These are phyloP conservation scores for Cerioporus squamosus DNA, from an alignment of 1,284 basidiomycete species.

Conservation along the genomic window DNA sequence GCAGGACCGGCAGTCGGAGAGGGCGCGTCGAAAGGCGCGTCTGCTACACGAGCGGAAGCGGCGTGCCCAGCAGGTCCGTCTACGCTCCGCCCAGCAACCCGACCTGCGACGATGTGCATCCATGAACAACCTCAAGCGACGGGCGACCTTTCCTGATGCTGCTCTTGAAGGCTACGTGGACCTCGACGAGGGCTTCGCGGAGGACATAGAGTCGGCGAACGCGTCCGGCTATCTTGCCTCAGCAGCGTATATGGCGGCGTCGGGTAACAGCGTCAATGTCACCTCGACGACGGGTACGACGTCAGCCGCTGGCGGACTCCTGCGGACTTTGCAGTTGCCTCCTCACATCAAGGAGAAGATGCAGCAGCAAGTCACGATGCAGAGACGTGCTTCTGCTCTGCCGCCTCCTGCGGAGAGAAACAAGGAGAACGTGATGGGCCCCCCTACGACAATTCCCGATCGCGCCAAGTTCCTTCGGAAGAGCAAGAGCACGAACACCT, in stretches of 20 bases:
- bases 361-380: slow-evolving; percentile 67
- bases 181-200: slow-evolving; percentile 46
- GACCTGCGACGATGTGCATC: slow-evolving; percentile 80
- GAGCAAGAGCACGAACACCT: slow-evolving; percentile 78
- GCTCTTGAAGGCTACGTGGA: slow-evolving; percentile 45
- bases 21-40: slow-evolving; percentile 43
- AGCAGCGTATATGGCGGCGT: slow-evolving; percentile 81
- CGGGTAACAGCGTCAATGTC: slow-evolving; percentile 93
- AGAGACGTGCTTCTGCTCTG: slow-evolving; percentile 50
- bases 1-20: slow-evolving; percentile 49
- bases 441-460: slow-evolving; percentile 62
- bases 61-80: slow-evolving; percentile 39
- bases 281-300: slow-evolving; percentile 89
- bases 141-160: slow-evolving; percentile 39
- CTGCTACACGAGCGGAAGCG: slow-evolving; percentile 42
- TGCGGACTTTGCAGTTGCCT: slow-evolving; percentile 52
- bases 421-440: slow-evolving; percentile 62
- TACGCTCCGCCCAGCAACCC: slow-evolving; percentile 44
- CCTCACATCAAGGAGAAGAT: slow-evolving; percentile 58
- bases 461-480: slow-evolving; percentile 60
- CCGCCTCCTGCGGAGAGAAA: slow-evolving; percentile 38
- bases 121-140: slow-evolving; percentile 74
- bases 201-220: slow-evolving; percentile 57
- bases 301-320: slow-evolving; percentile 65
- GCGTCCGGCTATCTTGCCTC: slow-evolving; percentile 75